These are phyloP conservation scores for Leishmania braziliensis DNA, from an alignment of 208 protist genomes.

Conservation along the genomic window DNA sequence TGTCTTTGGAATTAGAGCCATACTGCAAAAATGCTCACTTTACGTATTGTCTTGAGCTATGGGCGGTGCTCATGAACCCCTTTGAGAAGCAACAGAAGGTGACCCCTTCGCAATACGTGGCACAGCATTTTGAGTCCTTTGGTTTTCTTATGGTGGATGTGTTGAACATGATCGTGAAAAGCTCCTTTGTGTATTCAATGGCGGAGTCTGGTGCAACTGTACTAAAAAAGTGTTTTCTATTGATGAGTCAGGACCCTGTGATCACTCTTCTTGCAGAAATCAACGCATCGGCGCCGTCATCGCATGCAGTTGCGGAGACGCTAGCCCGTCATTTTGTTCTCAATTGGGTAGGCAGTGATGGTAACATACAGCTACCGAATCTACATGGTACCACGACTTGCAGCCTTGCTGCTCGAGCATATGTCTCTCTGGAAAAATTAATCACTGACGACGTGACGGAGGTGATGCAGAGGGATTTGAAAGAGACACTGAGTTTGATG, in stretches of 20 bases:
- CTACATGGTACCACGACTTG: conserved; percentile 27
- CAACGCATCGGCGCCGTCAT: conserved; percentile 18
- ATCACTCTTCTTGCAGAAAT: conserved; percentile 41
- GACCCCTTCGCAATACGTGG: conserved; percentile 45
- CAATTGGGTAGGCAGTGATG: conserved; percentile 27
- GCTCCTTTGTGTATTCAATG: conserved; percentile 64
- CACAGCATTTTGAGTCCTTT: conserved; percentile 72
- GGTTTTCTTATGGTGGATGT: conserved; percentile 64
- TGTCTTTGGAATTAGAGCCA: conserved; percentile 63
- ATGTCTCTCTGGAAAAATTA: conserved; percentile 24
- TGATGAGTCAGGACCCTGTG: conserved; percentile 38
- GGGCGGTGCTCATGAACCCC: conserved; percentile 74
- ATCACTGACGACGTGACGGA: not conserved
- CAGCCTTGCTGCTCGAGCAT: conserved; percentile 34
- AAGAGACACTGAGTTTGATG: conserved; percentile 31
- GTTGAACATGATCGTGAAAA: conserved; percentile 62
- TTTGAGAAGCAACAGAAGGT: conserved; percentile 27
- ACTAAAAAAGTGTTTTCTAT: conserved; percentile 43
- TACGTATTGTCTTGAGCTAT: conserved; percentile 76
- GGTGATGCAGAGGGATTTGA: conserved; percentile 20
- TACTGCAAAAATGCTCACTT: conserved; percentile 62
- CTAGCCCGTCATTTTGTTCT: conserved; percentile 31
- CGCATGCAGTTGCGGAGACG: conserved; percentile 8
- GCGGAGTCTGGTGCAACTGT: conserved; percentile 51
- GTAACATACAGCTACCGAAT: conserved; percentile 29